Evolutionary conservation across 495 filamentous ascomycete species (phyloP).

Genomic region (Aspergillus affinis): DNA sequence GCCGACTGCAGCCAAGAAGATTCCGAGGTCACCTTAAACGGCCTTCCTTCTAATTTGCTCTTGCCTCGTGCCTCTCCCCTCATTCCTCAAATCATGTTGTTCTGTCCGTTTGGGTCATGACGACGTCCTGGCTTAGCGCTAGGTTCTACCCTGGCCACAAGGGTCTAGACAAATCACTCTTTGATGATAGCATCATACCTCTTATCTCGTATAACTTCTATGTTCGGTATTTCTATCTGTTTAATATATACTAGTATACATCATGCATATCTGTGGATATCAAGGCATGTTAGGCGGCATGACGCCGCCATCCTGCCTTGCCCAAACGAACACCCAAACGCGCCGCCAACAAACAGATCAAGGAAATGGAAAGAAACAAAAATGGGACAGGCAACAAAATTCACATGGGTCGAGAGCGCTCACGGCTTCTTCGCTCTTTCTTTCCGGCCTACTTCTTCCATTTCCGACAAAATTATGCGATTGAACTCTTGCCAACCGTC

Average conservation of each 20-base stretch:
- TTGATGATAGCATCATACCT: neutral
- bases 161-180: neutral
- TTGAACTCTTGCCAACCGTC: slow-evolving; percentile 93
- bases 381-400: neutral
- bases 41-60: neutral
- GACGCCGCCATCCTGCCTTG: neutral
- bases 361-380: neutral
- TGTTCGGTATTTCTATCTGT: neutral
- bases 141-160: neutral
- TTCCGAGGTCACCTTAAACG: slow-evolving; percentile 12
- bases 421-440: slow-evolving; percentile 30
- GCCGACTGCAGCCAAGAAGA: slow-evolving; percentile 19
- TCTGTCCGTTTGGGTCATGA: neutral
- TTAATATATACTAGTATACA: neutral
- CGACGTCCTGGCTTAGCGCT: neutral
- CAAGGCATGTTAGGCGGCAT: neutral
- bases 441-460: slow-evolving; percentile 65
- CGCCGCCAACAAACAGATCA: neutral
- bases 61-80: neutral
- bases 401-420: neutral
- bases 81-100: neutral
- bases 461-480: slow-evolving; percentile 55
- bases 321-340: neutral
- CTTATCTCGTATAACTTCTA: neutral
- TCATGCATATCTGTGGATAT: neutral